Base-by-base conservation (phyloP, 2,329 filamentous ascomycete species). In the Colletotrichum incanum region DNA sequence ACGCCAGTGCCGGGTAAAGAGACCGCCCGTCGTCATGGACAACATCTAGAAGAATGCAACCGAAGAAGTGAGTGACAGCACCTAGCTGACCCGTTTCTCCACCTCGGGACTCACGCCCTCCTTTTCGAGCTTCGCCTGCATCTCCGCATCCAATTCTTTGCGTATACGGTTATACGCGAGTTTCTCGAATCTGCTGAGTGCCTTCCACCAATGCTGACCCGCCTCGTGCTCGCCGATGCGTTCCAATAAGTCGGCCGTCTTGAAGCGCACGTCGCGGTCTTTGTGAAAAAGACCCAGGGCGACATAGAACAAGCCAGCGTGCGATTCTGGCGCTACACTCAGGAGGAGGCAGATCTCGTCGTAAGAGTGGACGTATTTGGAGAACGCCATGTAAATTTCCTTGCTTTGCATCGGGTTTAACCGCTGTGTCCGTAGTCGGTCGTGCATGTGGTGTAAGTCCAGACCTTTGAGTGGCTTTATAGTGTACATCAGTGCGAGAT, bases 281-380 rank as follows among this genome's bases (percentile, higher is more conserved):
- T 95, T 94, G 84, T 99, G 96, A 80, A 98, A 98, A 7, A 99
- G 86, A 0, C 96, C 96, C 63, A 98, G 88, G 6, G 93, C 94
- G 34, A 99, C 84, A 77, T 98, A 98, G 80, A 98, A 98, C 3
- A 98, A 87, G 0, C 94, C 96, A 0, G 93, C 93, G 77, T 96
- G 94, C 37, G 91, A 93, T 82, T 97, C 94, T 9, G 94, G 94
- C 7, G 94, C 92, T 8, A 96, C 93, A 37, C 91, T 92, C 8
- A 98, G 87, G 7, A 98, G 87, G 71, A 98, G 92, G 77, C 93
- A 95, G 73, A 97, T 94, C 77, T 96, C 94, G 76, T 94, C 93
- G 79, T 97, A 96, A 31, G 92, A 91, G 76, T 93, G 91, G 52
- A 95, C 92, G 74, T 92, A 91, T 77, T 91, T 90, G 18, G 92